Percentiles rank a stretch among this genome's conserved stretches.
phyloP scores from a whole-genome alignment of 257 asterid genomes.

The Cruciata laevipes region DNA sequence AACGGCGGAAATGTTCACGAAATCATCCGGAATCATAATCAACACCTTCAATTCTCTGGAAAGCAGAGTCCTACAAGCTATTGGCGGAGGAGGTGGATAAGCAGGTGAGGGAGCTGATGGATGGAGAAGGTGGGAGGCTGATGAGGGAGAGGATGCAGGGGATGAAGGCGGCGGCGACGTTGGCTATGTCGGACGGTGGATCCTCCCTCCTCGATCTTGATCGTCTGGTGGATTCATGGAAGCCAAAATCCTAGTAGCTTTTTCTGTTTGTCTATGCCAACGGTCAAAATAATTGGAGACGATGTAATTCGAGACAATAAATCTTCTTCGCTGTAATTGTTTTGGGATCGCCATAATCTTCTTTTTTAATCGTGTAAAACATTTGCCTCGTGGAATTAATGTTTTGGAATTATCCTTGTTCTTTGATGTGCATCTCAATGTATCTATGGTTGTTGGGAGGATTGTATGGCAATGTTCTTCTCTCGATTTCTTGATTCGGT shows the following conservation, averaged over 20 bases:
- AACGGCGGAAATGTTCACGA: not conserved
- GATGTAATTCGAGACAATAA: no score
- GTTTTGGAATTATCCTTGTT: no score
- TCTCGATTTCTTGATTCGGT: constrained; percentile 36
- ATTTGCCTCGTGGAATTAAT: no score
- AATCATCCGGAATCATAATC: constrained; percentile 34
- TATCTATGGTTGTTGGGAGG: no score
- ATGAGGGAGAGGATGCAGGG: constrained; percentile 24
- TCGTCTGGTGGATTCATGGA: constrained; percentile 14
- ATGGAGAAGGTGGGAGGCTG: constrained; percentile 20
- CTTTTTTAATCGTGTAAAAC: no score
- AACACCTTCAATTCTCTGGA: constrained; percentile 50
- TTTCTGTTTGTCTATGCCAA: not conserved
- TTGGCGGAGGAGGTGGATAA: constrained; percentile 45
- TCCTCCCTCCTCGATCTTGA: constrained; percentile 15
- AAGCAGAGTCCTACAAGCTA: no score
- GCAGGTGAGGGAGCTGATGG: constrained; percentile 38
- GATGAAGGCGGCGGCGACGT: constrained; percentile 29
- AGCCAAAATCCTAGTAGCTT: not conserved
- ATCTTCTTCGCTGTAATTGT: no score
- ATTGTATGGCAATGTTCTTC: not conserved
- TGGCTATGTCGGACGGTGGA: constrained; percentile 38
- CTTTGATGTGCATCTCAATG: no score
- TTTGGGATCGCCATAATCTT: no score
- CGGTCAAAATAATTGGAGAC: no score